Conservation (phyloP, 306 rosid species). For the Lathyrus oleraceus region DNA sequence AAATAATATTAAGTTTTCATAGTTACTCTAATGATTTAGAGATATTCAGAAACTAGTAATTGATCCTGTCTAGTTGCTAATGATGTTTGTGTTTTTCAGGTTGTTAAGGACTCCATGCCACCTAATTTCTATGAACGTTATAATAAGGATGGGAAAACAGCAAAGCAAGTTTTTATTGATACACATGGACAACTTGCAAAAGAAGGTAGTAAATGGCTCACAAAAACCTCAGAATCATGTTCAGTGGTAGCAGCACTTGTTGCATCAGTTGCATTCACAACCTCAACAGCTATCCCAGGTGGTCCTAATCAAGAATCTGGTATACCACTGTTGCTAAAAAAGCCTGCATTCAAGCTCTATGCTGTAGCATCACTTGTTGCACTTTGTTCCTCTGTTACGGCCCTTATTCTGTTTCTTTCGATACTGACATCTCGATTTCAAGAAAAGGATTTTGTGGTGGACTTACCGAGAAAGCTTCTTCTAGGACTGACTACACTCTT, state of each 20-base stretch:
- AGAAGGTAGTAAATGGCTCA: slow-evolving; percentile 58
- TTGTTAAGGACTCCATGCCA: slow-evolving; percentile 57
- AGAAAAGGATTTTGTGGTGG: slow-evolving; percentile 50
- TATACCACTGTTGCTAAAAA: slow-evolving; percentile 33
- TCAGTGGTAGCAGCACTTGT: slow-evolving; percentile 66
- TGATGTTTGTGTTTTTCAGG: slow-evolving; percentile 33
- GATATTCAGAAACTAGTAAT: background rate
- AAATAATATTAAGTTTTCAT: background rate
- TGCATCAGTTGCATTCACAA: slow-evolving; percentile 66
- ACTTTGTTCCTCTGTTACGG: slow-evolving; percentile 56
- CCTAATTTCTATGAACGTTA: slow-evolving; percentile 39
- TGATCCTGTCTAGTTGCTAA: background rate
- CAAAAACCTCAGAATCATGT: slow-evolving; percentile 54
- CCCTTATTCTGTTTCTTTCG: slow-evolving; percentile 48
- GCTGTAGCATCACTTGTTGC: slow-evolving; percentile 53
- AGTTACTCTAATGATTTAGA: background rate
- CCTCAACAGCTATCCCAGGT: slow-evolving; percentile 59
- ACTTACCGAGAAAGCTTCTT: slow-evolving; percentile 51
- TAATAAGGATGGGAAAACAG: slow-evolving; percentile 44
- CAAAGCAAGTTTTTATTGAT: slow-evolving; percentile 44
- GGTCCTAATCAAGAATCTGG: slow-evolving; percentile 44
- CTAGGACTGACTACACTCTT: slow-evolving; percentile 48
- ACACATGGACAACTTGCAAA: slow-evolving; percentile 40
- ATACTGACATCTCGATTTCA: slow-evolving; percentile 49
- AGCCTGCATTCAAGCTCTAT: slow-evolving; percentile 43